Conservation (phyloP, 169 alveolate genomes). For the Eimeria maxima region DNA sequence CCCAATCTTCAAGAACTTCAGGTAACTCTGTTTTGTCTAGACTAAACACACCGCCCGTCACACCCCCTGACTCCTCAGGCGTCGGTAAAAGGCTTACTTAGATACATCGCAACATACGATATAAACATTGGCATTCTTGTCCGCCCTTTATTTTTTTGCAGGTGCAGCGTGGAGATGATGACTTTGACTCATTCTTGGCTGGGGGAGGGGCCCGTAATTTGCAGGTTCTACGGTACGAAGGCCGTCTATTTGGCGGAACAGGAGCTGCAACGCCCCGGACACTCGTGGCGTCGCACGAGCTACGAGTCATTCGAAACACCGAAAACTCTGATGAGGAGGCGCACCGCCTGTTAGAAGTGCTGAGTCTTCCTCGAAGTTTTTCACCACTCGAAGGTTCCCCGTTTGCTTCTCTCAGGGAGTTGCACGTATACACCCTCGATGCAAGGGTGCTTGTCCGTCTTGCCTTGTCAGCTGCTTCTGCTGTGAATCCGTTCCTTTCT, state of each 20-base stretch:
- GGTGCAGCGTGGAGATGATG: slow-evolving; percentile 77
- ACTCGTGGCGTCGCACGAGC: slow-evolving; percentile 37
- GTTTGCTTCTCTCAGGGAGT: slow-evolving; percentile 60
- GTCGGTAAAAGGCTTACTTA: not conserved
- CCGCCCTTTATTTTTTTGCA: not conserved
- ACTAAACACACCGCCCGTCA: not conserved
- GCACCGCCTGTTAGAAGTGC: not conserved
- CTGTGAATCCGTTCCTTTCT: slow-evolving; percentile 57
- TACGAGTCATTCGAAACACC: not conserved
- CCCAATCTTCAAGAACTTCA: slow-evolving; percentile 66
- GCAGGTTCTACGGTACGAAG: slow-evolving; percentile 67
- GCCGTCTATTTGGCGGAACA: slow-evolving; percentile 71
- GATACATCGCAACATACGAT: not conserved
- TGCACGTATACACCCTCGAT: slow-evolving; percentile 65
- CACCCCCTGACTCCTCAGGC: not conserved
- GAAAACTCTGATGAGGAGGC: not conserved
- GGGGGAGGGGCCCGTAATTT: slow-evolving; percentile 63
- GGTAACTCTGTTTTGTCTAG: not conserved
- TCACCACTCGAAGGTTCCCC: slow-evolving; percentile 61
- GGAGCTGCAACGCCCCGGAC: slow-evolving; percentile 73
- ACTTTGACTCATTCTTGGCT: slow-evolving; percentile 61
- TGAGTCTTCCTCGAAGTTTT: slow-evolving; percentile 19
- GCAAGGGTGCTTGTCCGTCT: slow-evolving; percentile 70
- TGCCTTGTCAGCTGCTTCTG: slow-evolving; percentile 63
- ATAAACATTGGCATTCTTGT: not conserved